Conservation (phyloP, 257 asterid species). For the Primulina tabacum region DNA sequence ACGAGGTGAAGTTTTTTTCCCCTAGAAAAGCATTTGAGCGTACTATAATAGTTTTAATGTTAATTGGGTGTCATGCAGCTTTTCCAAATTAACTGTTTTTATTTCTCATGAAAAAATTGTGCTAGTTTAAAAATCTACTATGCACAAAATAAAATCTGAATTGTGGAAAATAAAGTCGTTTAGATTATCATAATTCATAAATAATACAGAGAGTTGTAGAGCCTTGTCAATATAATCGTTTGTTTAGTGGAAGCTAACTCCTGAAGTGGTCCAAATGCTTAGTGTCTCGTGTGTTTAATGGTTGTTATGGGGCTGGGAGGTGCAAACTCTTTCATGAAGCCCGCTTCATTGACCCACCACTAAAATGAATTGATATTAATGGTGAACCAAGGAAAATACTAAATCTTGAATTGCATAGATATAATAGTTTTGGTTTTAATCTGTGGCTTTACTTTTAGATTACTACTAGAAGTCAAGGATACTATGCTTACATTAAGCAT, state of each 20-base stretch:
- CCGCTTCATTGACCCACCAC: too few species aligned
- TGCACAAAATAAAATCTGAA: background rate
- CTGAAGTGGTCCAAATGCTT: background rate
- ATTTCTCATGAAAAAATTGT: background rate
- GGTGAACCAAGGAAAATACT: background rate
- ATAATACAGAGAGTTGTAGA: background rate
- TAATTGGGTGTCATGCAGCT: constrained; percentile 10
- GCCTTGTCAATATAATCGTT: background rate
- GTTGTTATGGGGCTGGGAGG: background rate
- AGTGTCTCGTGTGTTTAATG: background rate
- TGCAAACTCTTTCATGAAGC: background rate
- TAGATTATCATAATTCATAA: background rate
- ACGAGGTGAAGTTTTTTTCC: constrained; percentile 57
- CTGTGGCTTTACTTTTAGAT: too few species aligned
- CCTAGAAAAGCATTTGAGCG: constrained; percentile 14
- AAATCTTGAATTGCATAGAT: too few species aligned
- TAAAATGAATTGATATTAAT: too few species aligned
- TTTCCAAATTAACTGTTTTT: constrained; percentile 1
- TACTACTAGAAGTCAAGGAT: background rate
- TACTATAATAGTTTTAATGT: constrained; percentile 3
- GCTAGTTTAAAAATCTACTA: background rate
- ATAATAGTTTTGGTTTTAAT: too few species aligned
- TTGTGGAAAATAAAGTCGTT: background rate
- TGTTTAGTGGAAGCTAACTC: background rate
- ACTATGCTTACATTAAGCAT: background rate